These are phyloP conservation scores for Leptographium radiaticola DNA, from an alignment of 2,329 filamentous ascomycete species.

Conservation along the genomic window DNA sequence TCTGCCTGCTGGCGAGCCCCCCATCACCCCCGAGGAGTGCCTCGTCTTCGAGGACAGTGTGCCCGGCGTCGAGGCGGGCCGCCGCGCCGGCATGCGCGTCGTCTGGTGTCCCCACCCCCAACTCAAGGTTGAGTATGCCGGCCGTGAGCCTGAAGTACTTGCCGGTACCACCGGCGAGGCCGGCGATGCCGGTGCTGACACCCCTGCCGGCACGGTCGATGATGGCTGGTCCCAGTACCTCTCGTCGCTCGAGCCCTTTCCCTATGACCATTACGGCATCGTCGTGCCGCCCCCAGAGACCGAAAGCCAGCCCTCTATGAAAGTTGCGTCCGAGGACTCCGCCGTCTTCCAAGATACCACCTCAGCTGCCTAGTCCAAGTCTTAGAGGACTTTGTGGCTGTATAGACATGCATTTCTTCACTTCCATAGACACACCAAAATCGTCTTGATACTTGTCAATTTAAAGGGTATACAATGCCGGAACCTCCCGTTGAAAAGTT, in stretches of 20 bases:
- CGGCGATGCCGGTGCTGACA: constrained; percentile 33
- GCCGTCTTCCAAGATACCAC: constrained; percentile 9
- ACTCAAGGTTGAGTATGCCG: constrained; percentile 61
- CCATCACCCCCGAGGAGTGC: constrained; percentile 72
- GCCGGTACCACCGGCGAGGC: constrained; percentile 68
- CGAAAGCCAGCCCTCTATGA: constrained; percentile 30
- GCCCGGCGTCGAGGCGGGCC: constrained; percentile 78
- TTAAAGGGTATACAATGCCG: no score
- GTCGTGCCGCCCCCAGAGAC: constrained; percentile 29
- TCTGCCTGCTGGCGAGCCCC: constrained; percentile 45
- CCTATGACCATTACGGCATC: constrained; percentile 47
- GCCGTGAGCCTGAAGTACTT: constrained; percentile 67
- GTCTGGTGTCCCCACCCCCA: constrained; percentile 82
- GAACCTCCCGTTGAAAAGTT: no score
- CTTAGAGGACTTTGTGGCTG: no score
- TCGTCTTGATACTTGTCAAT: no score
- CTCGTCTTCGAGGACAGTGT: constrained; percentile 95
- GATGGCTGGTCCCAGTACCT: constrained; percentile 51
- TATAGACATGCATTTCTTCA: no score
- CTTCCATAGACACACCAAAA: no score
- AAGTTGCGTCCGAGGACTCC: constrained; percentile 17
- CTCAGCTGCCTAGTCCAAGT: no score
- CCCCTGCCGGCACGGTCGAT: constrained; percentile 41
- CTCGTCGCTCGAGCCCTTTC: constrained; percentile 37
- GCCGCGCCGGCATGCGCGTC: constrained; percentile 87